phyloP scores from a whole-genome alignment of 805 yeast genomes.

The Saccharomycopsis sp. region DNA sequence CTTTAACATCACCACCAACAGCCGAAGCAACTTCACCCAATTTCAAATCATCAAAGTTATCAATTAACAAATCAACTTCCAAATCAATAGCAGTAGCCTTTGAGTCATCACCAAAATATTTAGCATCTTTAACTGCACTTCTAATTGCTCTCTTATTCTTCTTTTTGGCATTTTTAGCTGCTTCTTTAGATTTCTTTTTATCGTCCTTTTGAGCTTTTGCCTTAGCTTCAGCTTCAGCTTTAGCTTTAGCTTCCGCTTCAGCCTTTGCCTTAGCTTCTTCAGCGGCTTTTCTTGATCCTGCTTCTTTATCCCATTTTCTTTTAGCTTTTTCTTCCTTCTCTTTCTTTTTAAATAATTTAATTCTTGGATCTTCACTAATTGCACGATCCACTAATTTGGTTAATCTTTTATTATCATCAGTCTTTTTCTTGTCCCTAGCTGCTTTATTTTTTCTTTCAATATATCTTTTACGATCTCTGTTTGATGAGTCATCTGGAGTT shows the following conservation, averaged over 20 bases:
- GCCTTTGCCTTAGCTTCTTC: constrained; percentile 81
- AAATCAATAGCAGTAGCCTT: constrained; percentile 63
- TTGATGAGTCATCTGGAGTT: constrained; percentile 97
- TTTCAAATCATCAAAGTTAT: constrained; percentile 70
- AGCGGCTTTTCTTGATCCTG: constrained; percentile 95
- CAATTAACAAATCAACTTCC: constrained; percentile 75
- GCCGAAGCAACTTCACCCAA: constrained; percentile 68
- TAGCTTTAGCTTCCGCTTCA: constrained; percentile 81
- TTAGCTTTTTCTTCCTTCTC: constrained; percentile 93
- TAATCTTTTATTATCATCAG: constrained; percentile 90
- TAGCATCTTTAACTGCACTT: constrained; percentile 72
- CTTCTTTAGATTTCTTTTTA: constrained; percentile 93
- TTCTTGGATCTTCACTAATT: constrained; percentile 87
- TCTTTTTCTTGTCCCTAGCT: constrained; percentile 94
- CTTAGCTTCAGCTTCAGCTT: constrained; percentile 67
- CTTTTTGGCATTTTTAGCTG: constrained; percentile 85
- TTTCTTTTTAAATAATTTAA: constrained; percentile 84
- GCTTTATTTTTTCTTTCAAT: constrained; percentile 96
- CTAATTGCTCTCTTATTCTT: constrained; percentile 90
- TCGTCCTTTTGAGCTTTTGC: constrained; percentile 62
- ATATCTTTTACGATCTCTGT: constrained; percentile 99
- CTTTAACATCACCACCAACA: constrained; percentile 58
- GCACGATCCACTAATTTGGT: constrained; percentile 85
- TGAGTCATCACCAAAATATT: constrained; percentile 74
- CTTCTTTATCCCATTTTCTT: constrained; percentile 96